Conservation (phyloP, 169 alveolate genomes). For the Plasmodium sp. region DNA sequence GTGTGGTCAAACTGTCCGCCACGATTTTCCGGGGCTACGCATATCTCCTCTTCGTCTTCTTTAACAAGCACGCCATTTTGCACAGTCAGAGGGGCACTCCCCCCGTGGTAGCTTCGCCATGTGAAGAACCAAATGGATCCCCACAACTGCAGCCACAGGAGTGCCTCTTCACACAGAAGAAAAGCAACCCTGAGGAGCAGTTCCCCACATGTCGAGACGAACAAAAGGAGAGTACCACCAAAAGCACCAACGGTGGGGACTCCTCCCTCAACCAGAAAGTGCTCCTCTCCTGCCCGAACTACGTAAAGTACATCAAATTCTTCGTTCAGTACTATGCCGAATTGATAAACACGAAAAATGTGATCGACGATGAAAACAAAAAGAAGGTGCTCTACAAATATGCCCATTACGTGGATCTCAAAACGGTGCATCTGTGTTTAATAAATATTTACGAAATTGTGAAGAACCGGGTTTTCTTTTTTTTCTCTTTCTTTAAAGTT, state of each 20-base stretch:
- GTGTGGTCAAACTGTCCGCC: slow-evolving; percentile 25
- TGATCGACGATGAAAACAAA: slow-evolving; percentile 37
- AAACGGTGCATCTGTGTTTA: slow-evolving; percentile 39
- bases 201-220: background rate
- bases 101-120: background rate
- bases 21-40: slow-evolving; percentile 56
- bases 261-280: background rate
- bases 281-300: slow-evolving; percentile 56
- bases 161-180: background rate
- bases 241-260: background rate
- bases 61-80: slow-evolving; percentile 29
- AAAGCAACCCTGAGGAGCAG: background rate
- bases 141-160: background rate
- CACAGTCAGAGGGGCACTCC: background rate
- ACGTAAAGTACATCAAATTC: slow-evolving; percentile 30
- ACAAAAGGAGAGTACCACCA: background rate
- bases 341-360: slow-evolving; percentile 47
- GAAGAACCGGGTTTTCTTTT: slow-evolving; percentile 47
- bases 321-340: slow-evolving; percentile 46
- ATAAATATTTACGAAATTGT: slow-evolving; percentile 53
- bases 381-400: slow-evolving; percentile 51
- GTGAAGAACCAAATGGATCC: background rate
- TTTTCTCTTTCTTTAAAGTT: slow-evolving; percentile 49
- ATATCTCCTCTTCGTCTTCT: slow-evolving; percentile 53
- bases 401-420: slow-evolving; percentile 38